Base-by-base conservation (phyloP, 352 stramenopile species). In the Phytophthora citrophthora region DNA sequence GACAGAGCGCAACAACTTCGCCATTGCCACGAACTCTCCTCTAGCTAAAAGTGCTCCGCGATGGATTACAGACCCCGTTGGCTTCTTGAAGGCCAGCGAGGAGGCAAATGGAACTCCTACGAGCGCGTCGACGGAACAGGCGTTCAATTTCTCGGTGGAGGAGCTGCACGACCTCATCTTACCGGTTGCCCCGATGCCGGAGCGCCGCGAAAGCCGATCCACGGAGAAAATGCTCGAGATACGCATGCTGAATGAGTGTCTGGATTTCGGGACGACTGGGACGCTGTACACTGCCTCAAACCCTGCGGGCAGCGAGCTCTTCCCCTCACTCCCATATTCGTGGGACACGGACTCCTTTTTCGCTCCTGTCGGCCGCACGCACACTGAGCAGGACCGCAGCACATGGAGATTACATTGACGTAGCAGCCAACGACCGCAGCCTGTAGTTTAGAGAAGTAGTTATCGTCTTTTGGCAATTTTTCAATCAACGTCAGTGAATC, bases 121-220 rank as follows among this genome's bases (percentile, higher is more conserved):
- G 4, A 74, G 58, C 23, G 27, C 54, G 10, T 69, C 72, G n/a
- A 64, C 45, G 24, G 70, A 78, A 18, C 61, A 69, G 46, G 12
- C 49, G 0, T 68, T 75, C 11, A 74, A 63, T 26, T 76, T 76
- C 11, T 64, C 47, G 2, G 56, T 66, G 11, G 72, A 80, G 23
- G 68, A 76, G 31, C 68, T 77, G 47, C 54, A 68, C 29, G 68
- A 80, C n/a, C 64, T 77, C 24, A 61, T 74, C 15, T 34, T 77
- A 15, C 55, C 69, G 20, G 32, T 64, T 13, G 55, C 40, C 1
- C 34, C 46, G 3, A 61, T 60, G 23, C 49, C 55, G 18, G 64
- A 77, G 40, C 61, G 61, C 26, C 51, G 64, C 12, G 60, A 75
- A 15, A 54, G 5, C 16, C 58, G 59, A 24, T 57, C 59, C 23